Evolutionary conservation across 106 monocot genomes (phyloP), one percentile per base, ranked within the genome.

Genomic region (Dendrobium huoshanense): DNA sequence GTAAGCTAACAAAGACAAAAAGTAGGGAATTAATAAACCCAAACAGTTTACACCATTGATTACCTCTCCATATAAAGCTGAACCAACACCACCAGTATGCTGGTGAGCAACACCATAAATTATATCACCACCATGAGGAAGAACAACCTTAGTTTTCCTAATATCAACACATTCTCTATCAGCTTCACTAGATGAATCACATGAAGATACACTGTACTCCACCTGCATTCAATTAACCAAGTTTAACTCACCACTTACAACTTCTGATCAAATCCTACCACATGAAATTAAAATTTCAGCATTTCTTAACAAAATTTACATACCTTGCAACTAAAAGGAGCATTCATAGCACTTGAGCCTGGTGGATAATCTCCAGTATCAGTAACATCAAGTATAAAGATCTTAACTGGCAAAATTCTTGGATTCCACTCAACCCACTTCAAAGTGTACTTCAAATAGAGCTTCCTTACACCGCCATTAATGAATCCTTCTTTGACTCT

Each of bases 341-440:
- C 13, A 13, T 24, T 18, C 9, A 19, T 40, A 0, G 54, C 40
- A 45, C 16, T 54, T 15, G 78, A 49, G 24, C 20, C 18, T 16
- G 70, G 13, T 37, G 44, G 51, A 18, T 18, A 8, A 29, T 43
- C 64, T 2, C 80, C 82, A 0, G 82, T 45, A 77, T 86, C 81
- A 79, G 95, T 89, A 18, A 85, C 89, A 79, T 96, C 96, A 20
- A 96, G 80, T 77, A 96, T 91, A 58, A 93, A 96, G 29, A 96
- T 89, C 84, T 90, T 93, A 22, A 93, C 93, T 10, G 96, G 96
- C 5, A 84, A 67, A 19, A 88, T 80, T 24, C 15, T 84, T 0
- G 87, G 85, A 81, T 82, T 82, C 93, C 89, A 93, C 33, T 88
- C 85, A 8, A 84, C 45, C 96, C 96, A 96, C 51, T 81, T 84